A percentile compares a stretch with the other conserved stretches of the same genome.
phyloP scores from a whole-genome alignment of 2,329 filamentous ascomycete species.

The Hymenoscyphus fraxineus region DNA sequence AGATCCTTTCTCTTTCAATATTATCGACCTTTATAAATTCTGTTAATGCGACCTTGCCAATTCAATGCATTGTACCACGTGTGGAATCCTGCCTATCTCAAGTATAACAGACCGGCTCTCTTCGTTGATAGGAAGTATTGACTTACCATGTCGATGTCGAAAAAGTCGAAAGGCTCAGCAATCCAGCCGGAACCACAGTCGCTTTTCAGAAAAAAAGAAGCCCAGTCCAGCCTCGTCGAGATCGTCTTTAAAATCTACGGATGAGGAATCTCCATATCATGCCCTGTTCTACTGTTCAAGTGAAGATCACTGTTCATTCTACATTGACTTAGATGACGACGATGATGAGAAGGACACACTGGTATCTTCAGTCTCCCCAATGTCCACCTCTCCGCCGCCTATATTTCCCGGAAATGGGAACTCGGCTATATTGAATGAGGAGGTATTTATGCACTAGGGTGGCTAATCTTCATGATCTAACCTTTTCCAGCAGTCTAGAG shows the following conservation, averaged over 20 bases:
- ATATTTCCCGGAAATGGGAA: neutral
- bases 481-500: neutral
- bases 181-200: neutral
- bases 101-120: conserved; percentile 10
- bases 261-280: neutral
- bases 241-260: conserved; percentile 2
- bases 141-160: conserved; percentile 10
- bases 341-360: conserved; percentile 2
- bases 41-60: conserved; percentile 5
- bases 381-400: conserved; percentile 5
- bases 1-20: conserved; percentile 2
- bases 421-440: conserved; percentile 5
- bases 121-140: conserved; percentile 3
- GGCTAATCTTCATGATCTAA: neutral
- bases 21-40: conserved; percentile 6
- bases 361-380: neutral
- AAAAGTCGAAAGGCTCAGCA: neutral
- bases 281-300: conserved; percentile 10
- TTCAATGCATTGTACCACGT: conserved; percentile 13
- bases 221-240: neutral
- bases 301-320: conserved; percentile 9
- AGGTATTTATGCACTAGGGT: conserved; percentile 1
- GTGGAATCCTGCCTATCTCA: neutral
- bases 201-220: neutral
- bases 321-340: conserved; percentile 1